Percentiles rank a stretch among this genome's conserved stretches.
These are phyloP conservation scores for Oryza punctata DNA, from an alignment of 176 grass and related monocot species.

Conservation along the genomic window DNA sequence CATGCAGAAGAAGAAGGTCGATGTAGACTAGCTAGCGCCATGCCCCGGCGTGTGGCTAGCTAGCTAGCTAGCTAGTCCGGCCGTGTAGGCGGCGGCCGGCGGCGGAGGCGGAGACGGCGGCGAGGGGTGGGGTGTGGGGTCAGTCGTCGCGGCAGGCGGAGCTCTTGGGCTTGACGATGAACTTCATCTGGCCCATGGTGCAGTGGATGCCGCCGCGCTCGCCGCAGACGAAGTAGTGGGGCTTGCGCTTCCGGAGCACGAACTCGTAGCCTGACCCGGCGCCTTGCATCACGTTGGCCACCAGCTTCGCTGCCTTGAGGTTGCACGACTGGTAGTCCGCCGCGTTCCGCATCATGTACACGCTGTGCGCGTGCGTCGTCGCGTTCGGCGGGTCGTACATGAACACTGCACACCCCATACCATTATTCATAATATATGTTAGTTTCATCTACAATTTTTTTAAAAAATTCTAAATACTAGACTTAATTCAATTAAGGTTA, in stretches of 20 bases:
- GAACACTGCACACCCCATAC: slow-evolving; percentile 60
- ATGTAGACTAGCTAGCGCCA: background rate
- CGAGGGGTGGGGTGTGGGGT: background rate
- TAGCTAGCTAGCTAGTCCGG: background rate
- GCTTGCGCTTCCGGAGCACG: slow-evolving; percentile 74
- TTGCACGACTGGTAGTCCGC: slow-evolving; percentile 70
- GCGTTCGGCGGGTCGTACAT: slow-evolving; percentile 87
- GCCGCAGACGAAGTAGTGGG: slow-evolving; percentile 87
- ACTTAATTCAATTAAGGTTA: too few relatives aligned
- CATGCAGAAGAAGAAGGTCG: slow-evolving; percentile 40
- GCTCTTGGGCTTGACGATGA: slow-evolving; percentile 69
- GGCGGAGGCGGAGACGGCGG: background rate
- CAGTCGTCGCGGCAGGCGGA: slow-evolving; percentile 44
- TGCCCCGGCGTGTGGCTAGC: too few relatives aligned
- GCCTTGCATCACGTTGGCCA: slow-evolving; percentile 71
- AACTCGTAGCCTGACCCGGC: slow-evolving; percentile 71
- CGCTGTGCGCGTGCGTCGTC: slow-evolving; percentile 73
- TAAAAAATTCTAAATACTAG: too few relatives aligned
- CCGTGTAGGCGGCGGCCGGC: background rate
- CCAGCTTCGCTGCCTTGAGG: slow-evolving; percentile 71
- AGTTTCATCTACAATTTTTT: too few relatives aligned
- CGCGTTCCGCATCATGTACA: slow-evolving; percentile 70
- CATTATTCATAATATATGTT: too few relatives aligned
- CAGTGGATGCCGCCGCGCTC: slow-evolving; percentile 79
- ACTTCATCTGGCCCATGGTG: slow-evolving; percentile 82